Evolutionary conservation across 495 filamentous ascomycete species (phyloP), one percentile per base, ranked within the genome.

Genomic region (Xylaria telfairii): DNA sequence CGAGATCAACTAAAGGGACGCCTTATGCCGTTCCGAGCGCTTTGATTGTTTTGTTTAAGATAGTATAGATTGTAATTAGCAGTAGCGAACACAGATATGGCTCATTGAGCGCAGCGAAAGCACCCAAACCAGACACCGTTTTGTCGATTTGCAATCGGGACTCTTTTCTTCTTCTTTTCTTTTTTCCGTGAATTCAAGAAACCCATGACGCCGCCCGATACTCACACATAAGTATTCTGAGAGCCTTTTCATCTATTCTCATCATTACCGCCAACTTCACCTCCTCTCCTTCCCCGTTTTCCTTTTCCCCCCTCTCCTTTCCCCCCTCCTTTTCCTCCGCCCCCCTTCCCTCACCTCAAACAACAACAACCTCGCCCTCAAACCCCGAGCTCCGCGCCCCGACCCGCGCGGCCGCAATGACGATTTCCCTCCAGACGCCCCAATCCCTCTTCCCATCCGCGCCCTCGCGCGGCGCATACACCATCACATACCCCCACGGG

Each of bases 391-490:
- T 72, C 44, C 70, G 49, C 1, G 64, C 68, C 39, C 53, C 71
- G n/a, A 71, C 67, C 62, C 75, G 59, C 60, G 70, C 71, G 2
- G 68, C 71, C 1, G 78, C 78, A 12, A 71, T 34, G 13, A 78
- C 51, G 6, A 79, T 34, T 46, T 54, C 70, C 41, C 67, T 56
- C 73, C 78, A 77, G 5, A 75, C 68, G 13, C 49, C 71, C 4
- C 71, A 74, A 65, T 81, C 79, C 24, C n/a, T 74, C 10, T 32
- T 24, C 1, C 30, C 47, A n/a, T 72, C 74, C 47, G 72, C 17
- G 9, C 32, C 56, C 1, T 37, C 69, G 30, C 79, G 70, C 71
- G 80, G 80, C 71, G 80, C 76, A 32, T 82, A 82, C 3, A 81
- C 26, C 64, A 82, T 32, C 28, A 81, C 69, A 34, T 79, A 81